Conservation (phyloP, 2,329 filamentous ascomycete species). For the Mollisia scopiformis region DNA sequence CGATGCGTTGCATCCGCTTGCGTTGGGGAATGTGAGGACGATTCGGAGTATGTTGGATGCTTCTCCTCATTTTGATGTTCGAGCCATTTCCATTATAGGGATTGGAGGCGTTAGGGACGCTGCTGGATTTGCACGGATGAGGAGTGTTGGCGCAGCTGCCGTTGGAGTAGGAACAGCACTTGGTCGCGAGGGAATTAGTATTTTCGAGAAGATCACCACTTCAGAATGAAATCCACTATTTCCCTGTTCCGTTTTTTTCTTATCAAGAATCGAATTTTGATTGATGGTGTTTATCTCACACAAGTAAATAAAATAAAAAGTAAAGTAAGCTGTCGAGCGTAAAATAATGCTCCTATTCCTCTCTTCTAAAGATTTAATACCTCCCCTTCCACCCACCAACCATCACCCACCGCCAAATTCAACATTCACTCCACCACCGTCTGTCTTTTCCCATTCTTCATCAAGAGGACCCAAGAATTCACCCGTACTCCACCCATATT, state of each 20-base stretch:
- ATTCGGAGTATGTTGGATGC: conserved; percentile 62
- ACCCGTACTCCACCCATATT: not conserved
- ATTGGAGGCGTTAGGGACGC: conserved; percentile 72
- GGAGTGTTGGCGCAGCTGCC: conserved; percentile 63
- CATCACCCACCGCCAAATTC: not conserved
- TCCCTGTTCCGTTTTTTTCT: conserved; percentile 1
- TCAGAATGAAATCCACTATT: not conserved
- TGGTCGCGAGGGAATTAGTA: conserved; percentile 60
- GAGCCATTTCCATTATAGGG: conserved; percentile 66
- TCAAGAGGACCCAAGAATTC: not conserved
- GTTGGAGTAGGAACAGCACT: conserved; percentile 73
- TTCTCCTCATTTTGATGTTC: conserved; percentile 44
- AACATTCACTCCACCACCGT: not conserved
- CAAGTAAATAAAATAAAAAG: conserved; percentile 16
- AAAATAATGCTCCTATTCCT: conserved; percentile 15
- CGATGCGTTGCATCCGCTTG: conserved; percentile 71
- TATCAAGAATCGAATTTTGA: conserved; percentile 31
- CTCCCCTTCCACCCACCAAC: no score
- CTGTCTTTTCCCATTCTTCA: not conserved
- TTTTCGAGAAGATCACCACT: conserved; percentile 62
- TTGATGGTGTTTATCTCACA: conserved; percentile 14
- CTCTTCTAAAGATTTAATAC: conserved; percentile 1
- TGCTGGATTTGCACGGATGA: conserved; percentile 67
- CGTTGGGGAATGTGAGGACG: conserved; percentile 74
- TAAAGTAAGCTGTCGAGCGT: conserved; percentile 14